Evolutionary conservation across 305 asterid genomes (phyloP).

Genomic region (Fraxinus velutina): DNA sequence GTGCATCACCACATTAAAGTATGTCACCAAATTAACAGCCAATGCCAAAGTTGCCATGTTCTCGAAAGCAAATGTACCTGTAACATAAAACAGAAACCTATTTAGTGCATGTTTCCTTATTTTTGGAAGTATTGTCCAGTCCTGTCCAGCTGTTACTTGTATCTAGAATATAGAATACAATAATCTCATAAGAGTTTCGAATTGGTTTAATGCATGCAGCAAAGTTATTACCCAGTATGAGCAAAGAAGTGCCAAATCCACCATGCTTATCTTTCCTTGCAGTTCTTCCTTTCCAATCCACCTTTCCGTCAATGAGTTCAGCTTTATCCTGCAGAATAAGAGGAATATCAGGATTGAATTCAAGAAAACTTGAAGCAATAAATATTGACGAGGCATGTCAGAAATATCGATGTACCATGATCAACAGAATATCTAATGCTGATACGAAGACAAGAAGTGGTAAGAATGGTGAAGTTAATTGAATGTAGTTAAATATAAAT

Average conservation of each 20-base stretch:
- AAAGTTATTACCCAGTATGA: constrained; percentile 43
- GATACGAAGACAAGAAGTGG: not conserved
- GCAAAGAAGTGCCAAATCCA: constrained; percentile 40
- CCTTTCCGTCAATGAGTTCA: constrained; percentile 54
- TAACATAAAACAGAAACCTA: not conserved
- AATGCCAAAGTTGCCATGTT: constrained; percentile 46
- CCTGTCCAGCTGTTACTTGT: not conserved
- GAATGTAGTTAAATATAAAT: constrained; percentile 13
- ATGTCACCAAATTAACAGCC: constrained; percentile 49
- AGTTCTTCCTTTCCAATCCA: constrained; percentile 67
- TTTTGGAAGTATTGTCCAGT: not conserved
- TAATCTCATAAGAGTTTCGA: not conserved
- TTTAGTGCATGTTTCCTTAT: not conserved
- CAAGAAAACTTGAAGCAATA: not conserved
- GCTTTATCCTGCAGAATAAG: constrained; percentile 36
- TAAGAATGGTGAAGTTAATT: constrained; percentile 13
- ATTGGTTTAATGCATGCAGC: not conserved
- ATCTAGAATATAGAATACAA: not conserved
- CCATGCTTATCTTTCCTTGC: constrained; percentile 61
- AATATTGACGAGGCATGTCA: not conserved
- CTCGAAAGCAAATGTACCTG: constrained; percentile 52
- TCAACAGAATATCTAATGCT: not conserved
- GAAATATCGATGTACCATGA: constrained; percentile 25
- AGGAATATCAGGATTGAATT: not conserved
- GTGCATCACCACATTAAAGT: constrained; percentile 58